These are phyloP conservation scores for Ceratobasidium papillatum DNA, from an alignment of 1,284 basidiomycete genomes.

Conservation along the genomic window DNA sequence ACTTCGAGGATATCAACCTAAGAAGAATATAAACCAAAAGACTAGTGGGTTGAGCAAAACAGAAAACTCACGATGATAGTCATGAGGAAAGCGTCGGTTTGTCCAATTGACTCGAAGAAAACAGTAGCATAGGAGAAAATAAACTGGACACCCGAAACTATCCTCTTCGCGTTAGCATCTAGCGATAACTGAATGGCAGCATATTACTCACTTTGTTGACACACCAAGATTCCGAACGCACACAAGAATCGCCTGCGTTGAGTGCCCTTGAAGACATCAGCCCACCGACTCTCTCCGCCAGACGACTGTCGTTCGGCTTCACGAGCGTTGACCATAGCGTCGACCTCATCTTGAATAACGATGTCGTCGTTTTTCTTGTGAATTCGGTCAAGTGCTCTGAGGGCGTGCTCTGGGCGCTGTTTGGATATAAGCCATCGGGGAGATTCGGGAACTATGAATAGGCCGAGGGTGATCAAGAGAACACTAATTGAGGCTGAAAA, in stretches of 20 bases:
- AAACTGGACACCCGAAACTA: constrained; percentile 51
- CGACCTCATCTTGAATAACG: constrained; percentile 52
- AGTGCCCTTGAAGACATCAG: constrained; percentile 50
- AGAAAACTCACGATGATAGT: constrained; percentile 51
- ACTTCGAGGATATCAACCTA: constrained; percentile 54
- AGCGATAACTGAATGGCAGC: constrained; percentile 43
- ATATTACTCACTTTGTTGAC: constrained; percentile 53
- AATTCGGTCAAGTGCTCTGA: constrained; percentile 52
- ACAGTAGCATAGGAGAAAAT: constrained; percentile 52
- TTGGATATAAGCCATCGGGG: constrained; percentile 53
- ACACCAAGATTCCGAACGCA: constrained; percentile 55
- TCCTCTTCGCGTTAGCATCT: neutral
- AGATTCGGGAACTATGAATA: constrained; percentile 45
- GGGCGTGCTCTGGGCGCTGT: constrained; percentile 49
- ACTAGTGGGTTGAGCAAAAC: neutral
- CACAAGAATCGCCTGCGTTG: constrained; percentile 51
- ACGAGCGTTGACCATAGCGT: constrained; percentile 53
- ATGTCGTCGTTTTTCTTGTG: constrained; percentile 54
- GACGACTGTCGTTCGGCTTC: constrained; percentile 53
- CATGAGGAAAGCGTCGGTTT: constrained; percentile 54
- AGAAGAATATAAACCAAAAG: too few relatives aligned
- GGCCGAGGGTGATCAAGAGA: constrained; percentile 52
- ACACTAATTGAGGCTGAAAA: constrained; percentile 42
- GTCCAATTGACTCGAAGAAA: constrained; percentile 52
- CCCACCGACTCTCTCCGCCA: constrained; percentile 53